A percentile compares a stretch with the other conserved stretches of the same genome.
These are phyloP conservation scores for Paramarasmius palmivorus DNA, from an alignment of 1,284 basidiomycete genomes.

Conservation along the genomic window DNA sequence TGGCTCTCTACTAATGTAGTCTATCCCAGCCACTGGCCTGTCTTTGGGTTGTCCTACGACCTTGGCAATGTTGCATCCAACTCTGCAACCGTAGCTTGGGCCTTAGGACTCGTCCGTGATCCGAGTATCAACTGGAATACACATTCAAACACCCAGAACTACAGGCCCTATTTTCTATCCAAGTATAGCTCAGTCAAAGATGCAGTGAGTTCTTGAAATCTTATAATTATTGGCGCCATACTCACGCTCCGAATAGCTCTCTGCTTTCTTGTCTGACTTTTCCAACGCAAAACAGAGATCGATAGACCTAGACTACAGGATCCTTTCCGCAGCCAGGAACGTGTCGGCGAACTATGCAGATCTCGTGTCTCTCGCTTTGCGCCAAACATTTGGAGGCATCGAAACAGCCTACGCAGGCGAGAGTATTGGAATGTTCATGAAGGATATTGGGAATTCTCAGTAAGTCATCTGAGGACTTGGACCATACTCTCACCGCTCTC, in stretches of 20 bases:
- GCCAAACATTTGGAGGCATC: background rate
- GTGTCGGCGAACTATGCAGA: background rate
- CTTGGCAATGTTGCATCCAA: background rate
- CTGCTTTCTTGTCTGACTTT: background rate
- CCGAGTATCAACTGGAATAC: background rate
- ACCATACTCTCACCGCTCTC: background rate
- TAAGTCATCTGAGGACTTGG: constrained; percentile 1
- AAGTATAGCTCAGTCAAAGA: background rate
- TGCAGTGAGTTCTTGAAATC: background rate
- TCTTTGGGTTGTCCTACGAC: background rate
- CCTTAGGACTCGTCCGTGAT: background rate
- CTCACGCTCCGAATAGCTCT: background rate
- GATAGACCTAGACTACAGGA: background rate
- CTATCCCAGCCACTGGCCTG: background rate
- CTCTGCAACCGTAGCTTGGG: background rate
- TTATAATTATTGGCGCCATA: no score
- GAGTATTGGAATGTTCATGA: constrained; percentile 37
- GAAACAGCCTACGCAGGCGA: background rate
- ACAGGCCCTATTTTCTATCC: background rate
- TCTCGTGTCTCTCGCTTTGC: background rate
- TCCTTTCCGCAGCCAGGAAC: background rate
- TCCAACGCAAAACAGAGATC: background rate
- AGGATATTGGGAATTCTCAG: constrained; percentile 26
- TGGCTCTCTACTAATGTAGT: no score
- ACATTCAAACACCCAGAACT: background rate